Conservation (phyloP, 208 protist species). For the Trichomonas tenax region DNA sequence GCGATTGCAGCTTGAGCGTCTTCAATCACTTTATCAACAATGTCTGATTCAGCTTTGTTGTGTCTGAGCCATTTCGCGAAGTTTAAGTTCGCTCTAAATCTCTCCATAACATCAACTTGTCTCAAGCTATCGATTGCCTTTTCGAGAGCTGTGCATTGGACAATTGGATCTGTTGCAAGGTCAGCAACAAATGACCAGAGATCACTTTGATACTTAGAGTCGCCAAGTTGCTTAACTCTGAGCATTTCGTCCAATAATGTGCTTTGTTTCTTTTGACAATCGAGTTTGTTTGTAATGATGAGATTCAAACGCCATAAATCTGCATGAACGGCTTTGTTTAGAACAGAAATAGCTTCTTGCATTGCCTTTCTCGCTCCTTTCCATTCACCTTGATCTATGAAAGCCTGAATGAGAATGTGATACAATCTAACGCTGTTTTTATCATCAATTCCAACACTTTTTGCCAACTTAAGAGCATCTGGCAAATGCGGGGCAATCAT, state of each 20-base stretch:
- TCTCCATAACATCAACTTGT: not conserved
- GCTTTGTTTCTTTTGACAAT: not conserved
- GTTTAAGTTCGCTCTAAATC: not conserved
- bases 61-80: not conserved
- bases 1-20: not conserved
- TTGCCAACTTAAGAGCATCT: not conserved
- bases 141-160: not conserved
- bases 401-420: not conserved
- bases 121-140: not conserved
- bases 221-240: not conserved
- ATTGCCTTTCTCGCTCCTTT: not conserved
- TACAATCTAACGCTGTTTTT: not conserved
- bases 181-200: not conserved
- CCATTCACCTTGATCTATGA: not conserved
- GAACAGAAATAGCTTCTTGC: not conserved
- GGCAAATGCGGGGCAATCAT: not conserved
- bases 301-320: not conserved
- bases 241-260: conserved; percentile 8
- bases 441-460: not conserved
- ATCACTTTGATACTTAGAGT: not conserved
- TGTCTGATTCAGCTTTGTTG: not conserved
- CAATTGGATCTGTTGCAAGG: not conserved
- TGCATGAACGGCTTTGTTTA: not conserved
- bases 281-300: not conserved
- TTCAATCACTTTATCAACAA: not conserved